Percentiles rank a stretch among this genome's conserved stretches.
Conservation (phyloP, 108 stramenopile genomes). For the Phaeodactylum tricornutum region DNA sequence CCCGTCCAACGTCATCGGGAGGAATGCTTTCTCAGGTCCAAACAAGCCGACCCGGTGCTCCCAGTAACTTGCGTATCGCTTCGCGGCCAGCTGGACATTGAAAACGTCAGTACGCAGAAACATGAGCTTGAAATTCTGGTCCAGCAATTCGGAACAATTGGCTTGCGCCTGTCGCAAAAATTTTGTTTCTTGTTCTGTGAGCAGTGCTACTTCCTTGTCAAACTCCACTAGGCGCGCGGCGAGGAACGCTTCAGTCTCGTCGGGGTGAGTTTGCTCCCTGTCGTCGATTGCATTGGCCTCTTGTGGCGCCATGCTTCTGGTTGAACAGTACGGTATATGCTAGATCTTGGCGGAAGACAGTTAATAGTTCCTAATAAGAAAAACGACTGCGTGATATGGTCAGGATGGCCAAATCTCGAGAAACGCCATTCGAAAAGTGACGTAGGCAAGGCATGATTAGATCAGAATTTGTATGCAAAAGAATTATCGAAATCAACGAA, state of each 20-base stretch:
- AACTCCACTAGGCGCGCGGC: constrained; percentile 16
- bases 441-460: too few relatives aligned
- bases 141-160: constrained; percentile 27
- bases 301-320: too few relatives aligned
- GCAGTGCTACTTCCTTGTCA: constrained; percentile 13
- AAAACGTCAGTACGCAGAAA: constrained; percentile 54
- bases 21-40: constrained; percentile 27
- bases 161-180: constrained; percentile 17
- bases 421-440: too few relatives aligned
- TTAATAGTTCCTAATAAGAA: too few relatives aligned
- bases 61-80: constrained; percentile 34
- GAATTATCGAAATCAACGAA: too few relatives aligned
- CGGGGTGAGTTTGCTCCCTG: too few relatives aligned
- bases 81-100: constrained; percentile 30
- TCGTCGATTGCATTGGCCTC: too few relatives aligned
- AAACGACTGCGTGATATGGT: too few relatives aligned
- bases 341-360: too few relatives aligned
- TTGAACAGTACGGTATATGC: too few relatives aligned
- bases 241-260: constrained; percentile 36
- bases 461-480: too few relatives aligned
- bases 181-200: constrained; percentile 13
- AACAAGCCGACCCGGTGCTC: constrained; percentile 41
- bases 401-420: too few relatives aligned
- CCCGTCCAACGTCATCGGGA: constrained; percentile 20
- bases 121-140: constrained; percentile 28